These are phyloP conservation scores for Elaphomyces granulatus DNA, from an alignment of 495 filamentous ascomycete genomes.

Conservation along the genomic window DNA sequence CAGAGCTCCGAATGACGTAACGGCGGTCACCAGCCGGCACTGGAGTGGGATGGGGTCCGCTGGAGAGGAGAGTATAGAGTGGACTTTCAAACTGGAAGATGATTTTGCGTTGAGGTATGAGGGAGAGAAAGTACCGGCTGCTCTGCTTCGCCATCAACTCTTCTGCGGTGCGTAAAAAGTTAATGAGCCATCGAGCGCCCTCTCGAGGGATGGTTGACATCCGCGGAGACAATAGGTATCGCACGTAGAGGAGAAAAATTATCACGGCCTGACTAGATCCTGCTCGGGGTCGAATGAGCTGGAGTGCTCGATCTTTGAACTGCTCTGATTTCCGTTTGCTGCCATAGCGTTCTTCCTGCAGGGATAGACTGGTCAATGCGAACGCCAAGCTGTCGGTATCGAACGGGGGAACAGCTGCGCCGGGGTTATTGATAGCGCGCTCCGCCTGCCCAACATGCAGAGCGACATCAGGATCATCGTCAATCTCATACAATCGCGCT, in stretches of 20 bases:
- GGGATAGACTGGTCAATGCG: constrained; percentile 26
- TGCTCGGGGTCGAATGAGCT: constrained; percentile 19
- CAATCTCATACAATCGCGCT: constrained; percentile 14
- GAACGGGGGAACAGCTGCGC: constrained; percentile 1
- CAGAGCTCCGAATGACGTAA: constrained; percentile 23
- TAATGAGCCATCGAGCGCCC: constrained; percentile 19
- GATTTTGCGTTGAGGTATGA: constrained; percentile 18
- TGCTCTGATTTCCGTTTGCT: constrained; percentile 14
- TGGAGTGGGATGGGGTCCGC: constrained; percentile 29
- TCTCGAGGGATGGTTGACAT: constrained; percentile 4
- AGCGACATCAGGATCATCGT: constrained; percentile 14
- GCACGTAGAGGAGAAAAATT: constrained; percentile 27
- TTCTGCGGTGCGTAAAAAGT: constrained; percentile 27
- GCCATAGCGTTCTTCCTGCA: constrained; percentile 32
- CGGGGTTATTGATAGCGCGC: constrained; percentile 15
- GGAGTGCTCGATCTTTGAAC: constrained; percentile 21
- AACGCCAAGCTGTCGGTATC: constrained; percentile 20
- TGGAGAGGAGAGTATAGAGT: constrained; percentile 29
- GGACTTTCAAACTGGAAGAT: constrained; percentile 30
- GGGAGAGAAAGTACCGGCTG: constrained; percentile 13
- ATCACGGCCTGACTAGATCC: constrained; percentile 15
- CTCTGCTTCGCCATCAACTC: constrained; percentile 24
- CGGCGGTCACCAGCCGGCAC: constrained; percentile 25
- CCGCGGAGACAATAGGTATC: constrained; percentile 18
- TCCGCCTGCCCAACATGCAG: constrained; percentile 14